Percentiles rank a stretch among this genome's conserved stretches.
Evolutionary conservation across 1,284 basidiomycete species (phyloP).

Genomic region (Rhizopogon parksii): DNA sequence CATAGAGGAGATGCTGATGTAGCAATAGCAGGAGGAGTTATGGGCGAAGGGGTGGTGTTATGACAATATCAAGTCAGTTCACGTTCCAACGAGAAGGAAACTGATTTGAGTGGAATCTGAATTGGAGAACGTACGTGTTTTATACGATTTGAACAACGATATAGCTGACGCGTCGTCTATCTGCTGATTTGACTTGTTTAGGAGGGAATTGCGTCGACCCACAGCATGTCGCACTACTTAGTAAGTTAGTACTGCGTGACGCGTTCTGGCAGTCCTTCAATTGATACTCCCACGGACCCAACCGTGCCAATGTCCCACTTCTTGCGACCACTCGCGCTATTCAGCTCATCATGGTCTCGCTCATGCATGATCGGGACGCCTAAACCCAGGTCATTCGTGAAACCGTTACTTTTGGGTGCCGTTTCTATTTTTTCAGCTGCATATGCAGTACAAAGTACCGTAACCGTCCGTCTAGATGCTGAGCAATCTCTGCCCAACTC

Average conservation of each 20-base stretch:
- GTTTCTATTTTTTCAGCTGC: slow-evolving; percentile 30
- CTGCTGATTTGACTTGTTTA: slow-evolving; percentile 7
- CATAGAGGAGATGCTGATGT: slow-evolving; percentile 4
- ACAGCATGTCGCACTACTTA: no score
- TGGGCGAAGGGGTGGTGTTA: not conserved
- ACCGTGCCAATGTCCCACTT: slow-evolving; percentile 4
- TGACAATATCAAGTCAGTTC: not conserved
- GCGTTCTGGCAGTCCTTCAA: slow-evolving; percentile 3
- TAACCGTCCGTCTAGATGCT: slow-evolving; percentile 34
- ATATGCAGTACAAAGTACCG: slow-evolving; percentile 20
- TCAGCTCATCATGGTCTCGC: slow-evolving; percentile 7
- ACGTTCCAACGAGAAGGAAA: not conserved
- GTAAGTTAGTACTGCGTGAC: not conserved
- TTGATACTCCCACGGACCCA: not conserved
- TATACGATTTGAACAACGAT: slow-evolving; percentile 9
- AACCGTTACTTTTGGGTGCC: slow-evolving; percentile 28
- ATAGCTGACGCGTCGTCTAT: slow-evolving; percentile 24
- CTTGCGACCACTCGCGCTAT: slow-evolving; percentile 3
- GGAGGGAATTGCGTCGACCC: not conserved
- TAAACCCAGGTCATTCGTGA: slow-evolving; percentile 11
- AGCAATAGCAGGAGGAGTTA: not conserved
- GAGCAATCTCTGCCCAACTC: slow-evolving; percentile 13
- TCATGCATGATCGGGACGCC: not conserved
- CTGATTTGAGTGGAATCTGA: not conserved
- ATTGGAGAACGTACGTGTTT: slow-evolving; percentile 21